Conservation (phyloP, 2,329 filamentous ascomycete genomes). For the Massarina eburnea region DNA sequence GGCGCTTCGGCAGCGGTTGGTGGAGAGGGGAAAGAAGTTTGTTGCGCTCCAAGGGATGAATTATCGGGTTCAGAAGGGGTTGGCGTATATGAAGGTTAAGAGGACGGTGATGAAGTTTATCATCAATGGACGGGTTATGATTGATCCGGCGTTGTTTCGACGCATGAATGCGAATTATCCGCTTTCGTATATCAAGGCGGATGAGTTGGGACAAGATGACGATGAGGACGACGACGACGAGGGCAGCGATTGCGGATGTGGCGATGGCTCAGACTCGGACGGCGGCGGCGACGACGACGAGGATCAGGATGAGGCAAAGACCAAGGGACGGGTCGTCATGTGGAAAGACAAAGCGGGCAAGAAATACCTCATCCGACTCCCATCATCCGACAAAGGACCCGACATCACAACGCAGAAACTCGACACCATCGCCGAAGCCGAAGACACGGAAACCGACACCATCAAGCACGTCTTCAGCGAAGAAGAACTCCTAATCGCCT, state of each 20-base stretch:
- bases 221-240: slow-evolving; percentile 52
- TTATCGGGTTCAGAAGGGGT: slow-evolving; percentile 79
- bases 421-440: slow-evolving; percentile 50
- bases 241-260: slow-evolving; percentile 52
- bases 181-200: slow-evolving; percentile 71
- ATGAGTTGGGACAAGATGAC: slow-evolving; percentile 63
- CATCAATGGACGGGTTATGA: slow-evolving; percentile 84
- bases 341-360: slow-evolving; percentile 53
- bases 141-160: slow-evolving; percentile 80
- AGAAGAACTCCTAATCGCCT: slow-evolving; percentile 81
- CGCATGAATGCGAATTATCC: slow-evolving; percentile 85
- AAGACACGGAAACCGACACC: slow-evolving; percentile 24
- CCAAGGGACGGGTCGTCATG: slow-evolving; percentile 42
- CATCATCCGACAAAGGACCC: slow-evolving; percentile 55
- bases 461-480: slow-evolving; percentile 66
- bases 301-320: slow-evolving; percentile 16
- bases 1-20: slow-evolving; percentile 64
- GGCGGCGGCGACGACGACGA: slow-evolving; percentile 8
- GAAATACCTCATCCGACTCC: slow-evolving; percentile 55
- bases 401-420: slow-evolving; percentile 61
- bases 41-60: slow-evolving; percentile 78
- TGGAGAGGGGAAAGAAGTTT: slow-evolving; percentile 84
- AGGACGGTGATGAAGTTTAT: slow-evolving; percentile 75
- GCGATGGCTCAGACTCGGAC: slow-evolving; percentile 23
- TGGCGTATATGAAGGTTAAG: slow-evolving; percentile 84